These are phyloP conservation scores for Tremella fuciformis DNA, from an alignment of 768 basidiomycete species.

Conservation along the genomic window DNA sequence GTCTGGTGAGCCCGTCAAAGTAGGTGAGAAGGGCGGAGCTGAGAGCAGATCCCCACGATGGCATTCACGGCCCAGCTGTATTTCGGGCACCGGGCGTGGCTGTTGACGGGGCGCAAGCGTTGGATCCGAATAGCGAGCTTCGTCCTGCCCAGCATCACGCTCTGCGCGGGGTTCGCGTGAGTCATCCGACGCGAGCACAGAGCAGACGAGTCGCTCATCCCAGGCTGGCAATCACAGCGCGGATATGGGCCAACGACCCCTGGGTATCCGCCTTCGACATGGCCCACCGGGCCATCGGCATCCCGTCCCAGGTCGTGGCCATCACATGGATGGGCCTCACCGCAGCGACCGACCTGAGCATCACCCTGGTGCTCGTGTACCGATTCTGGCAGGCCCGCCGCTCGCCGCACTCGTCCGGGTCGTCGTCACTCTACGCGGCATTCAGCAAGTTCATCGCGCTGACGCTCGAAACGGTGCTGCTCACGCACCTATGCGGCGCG, in stretches of 20 bases:
- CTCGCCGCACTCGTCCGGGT: background rate
- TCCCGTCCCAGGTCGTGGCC: slow-evolving; percentile 43
- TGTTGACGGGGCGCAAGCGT: slow-evolving; percentile 25
- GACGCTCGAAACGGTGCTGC: slow-evolving; percentile 45
- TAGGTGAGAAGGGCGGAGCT: background rate
- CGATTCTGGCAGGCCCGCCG: slow-evolving; percentile 28
- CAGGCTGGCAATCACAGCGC: slow-evolving; percentile 46
- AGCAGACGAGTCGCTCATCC: background rate
- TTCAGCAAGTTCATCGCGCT: slow-evolving; percentile 27
- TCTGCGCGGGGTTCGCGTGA: slow-evolving; percentile 39
- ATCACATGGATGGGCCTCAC: slow-evolving; percentile 49
- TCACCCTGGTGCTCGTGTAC: slow-evolving; percentile 34
- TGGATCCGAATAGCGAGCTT: slow-evolving; percentile 31
- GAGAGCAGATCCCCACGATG: slow-evolving; percentile 38
- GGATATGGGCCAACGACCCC: slow-evolving; percentile 38
- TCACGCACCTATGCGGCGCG: slow-evolving; percentile 43
- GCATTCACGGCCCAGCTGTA: slow-evolving; percentile 42
- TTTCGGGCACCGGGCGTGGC: slow-evolving; percentile 42
- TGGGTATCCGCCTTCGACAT: slow-evolving; percentile 26
- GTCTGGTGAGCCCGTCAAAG: slow-evolving; percentile 30
- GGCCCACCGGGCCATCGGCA: slow-evolving; percentile 29
- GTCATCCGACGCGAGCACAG: slow-evolving; percentile 11
- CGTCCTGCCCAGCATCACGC: slow-evolving; percentile 29
- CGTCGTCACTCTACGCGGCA: background rate
- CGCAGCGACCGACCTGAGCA: slow-evolving; percentile 36